Evolutionary conservation across 805 yeast species (phyloP).

Genomic region (Candida endomychidarum): DNA sequence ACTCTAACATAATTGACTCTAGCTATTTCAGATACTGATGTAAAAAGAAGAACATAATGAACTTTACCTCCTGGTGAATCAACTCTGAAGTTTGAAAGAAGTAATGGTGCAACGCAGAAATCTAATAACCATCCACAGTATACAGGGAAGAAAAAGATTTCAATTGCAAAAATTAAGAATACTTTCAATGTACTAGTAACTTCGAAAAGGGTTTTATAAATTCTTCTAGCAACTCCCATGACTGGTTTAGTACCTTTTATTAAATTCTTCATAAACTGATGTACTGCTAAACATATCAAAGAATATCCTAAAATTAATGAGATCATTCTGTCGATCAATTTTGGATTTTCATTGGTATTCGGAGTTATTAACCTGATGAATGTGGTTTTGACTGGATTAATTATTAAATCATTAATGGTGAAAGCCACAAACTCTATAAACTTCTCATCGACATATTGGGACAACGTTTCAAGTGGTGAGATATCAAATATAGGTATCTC

Average conservation of each 20-base stretch:
- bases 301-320: slow-evolving; percentile 36
- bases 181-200: slow-evolving; percentile 69
- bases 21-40: slow-evolving; percentile 10
- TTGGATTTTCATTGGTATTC: slow-evolving; percentile 21
- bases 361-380: slow-evolving; percentile 19
- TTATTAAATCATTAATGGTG: slow-evolving; percentile 14
- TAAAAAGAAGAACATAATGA: slow-evolving; percentile 11
- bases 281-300: slow-evolving; percentile 23
- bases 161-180: slow-evolving; percentile 69
- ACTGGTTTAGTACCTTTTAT: slow-evolving; percentile 42
- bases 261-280: slow-evolving; percentile 31
- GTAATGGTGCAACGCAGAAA: slow-evolving; percentile 61
- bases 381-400: slow-evolving; percentile 21
- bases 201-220: slow-evolving; percentile 55
- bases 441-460: slow-evolving; percentile 11
- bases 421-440: slow-evolving; percentile 15
- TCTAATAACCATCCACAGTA: slow-evolving; percentile 81
- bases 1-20: slow-evolving; percentile 19
- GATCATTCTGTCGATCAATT: slow-evolving; percentile 37
- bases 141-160: slow-evolving; percentile 81
- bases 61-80: neutral
- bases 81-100: slow-evolving; percentile 10
- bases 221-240: slow-evolving; percentile 48
- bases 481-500: neutral
- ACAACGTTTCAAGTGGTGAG: neutral